phyloP scores from a whole-genome alignment of 129 eudicot species.

The Oenanthe sinensis region DNA sequence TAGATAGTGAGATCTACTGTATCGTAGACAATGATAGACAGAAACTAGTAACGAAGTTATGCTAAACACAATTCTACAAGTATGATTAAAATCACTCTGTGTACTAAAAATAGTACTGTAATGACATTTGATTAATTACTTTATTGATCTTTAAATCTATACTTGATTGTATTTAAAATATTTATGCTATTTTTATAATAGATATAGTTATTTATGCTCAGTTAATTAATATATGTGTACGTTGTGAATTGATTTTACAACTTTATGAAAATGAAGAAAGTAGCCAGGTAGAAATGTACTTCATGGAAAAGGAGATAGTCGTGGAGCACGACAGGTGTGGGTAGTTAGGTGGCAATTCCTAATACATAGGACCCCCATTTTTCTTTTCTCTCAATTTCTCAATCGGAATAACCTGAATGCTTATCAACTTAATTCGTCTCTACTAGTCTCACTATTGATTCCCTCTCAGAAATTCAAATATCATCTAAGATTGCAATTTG shows the following conservation, averaged over 20 bases:
- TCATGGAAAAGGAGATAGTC: constrained; percentile 3
- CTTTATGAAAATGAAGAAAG: background rate
- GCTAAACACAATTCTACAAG: background rate
- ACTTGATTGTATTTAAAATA: too few species aligned
- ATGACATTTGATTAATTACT: too few species aligned
- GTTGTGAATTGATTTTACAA: too few species aligned
- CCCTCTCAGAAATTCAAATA: background rate
- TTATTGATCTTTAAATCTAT: too few species aligned
- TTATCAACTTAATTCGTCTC: background rate
- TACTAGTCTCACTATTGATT: background rate
- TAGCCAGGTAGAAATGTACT: background rate
- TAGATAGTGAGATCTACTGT: background rate
- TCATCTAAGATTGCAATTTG: too few species aligned
- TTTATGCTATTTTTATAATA: too few species aligned
- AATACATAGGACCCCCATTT: background rate
- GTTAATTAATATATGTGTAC: too few species aligned
- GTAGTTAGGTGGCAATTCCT: background rate
- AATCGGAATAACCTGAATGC: background rate
- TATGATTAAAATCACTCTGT: too few species aligned
- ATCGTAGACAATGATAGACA: background rate
- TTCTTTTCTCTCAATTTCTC: background rate
- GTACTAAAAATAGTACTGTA: too few species aligned
- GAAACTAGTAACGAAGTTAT: background rate
- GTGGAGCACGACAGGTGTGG: background rate
- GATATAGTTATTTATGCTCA: too few species aligned